Base-by-base conservation (phyloP, 805 yeast genomes). In the Candida andamanensis region DNA sequence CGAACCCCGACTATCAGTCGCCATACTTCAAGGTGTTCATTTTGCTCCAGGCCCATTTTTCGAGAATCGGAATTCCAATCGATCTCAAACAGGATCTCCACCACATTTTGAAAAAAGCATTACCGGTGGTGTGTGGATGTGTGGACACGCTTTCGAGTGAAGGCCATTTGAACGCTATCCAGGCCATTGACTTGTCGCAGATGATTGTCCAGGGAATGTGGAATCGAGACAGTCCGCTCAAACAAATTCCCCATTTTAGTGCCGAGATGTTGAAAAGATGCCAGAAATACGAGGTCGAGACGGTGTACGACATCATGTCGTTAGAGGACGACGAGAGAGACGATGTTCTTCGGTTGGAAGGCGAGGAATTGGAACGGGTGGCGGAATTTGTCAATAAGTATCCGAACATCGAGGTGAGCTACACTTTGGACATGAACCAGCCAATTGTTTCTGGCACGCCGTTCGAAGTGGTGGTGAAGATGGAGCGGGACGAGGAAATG, bases 381-480 rank as follows among this genome's bases (percentile, higher is more conserved):
- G 97, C 97, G 0, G 76, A 76, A 12, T 92, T 90, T 63, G 95
- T 87, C 33, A 92, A 92, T 56, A 76, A 72, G 40, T 92, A 83
- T 54, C 98, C 98, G 10, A 84, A 83, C 49, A 65, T 92, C 33
- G 97, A 90, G 40, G 48, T 80, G 8, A 60, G 72, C 3, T 80
- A 76, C 46, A 4, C 21, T 1, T 40, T 75, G n/a, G 46, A 54
- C 3, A 72, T 74, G 0, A 69, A 72, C 27, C 76, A 74, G 40
- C 65, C 74, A 1, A 63, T 66, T 13, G 56, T 47, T 8, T n/a
- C n/a, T n/a, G n/a, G n/a, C n/a, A n/a, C n/a, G n/a, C n/a, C n/a
- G n/a, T n/a, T n/a, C n/a, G n/a, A n/a, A n/a, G 60, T 86, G 5
- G 44, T 46, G 1, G 65, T 84, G 2, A 65, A 60, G 0, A 49